These are phyloP conservation scores for Fusarium nodosum DNA, from an alignment of 2,329 filamentous ascomycete species.

Conservation along the genomic window DNA sequence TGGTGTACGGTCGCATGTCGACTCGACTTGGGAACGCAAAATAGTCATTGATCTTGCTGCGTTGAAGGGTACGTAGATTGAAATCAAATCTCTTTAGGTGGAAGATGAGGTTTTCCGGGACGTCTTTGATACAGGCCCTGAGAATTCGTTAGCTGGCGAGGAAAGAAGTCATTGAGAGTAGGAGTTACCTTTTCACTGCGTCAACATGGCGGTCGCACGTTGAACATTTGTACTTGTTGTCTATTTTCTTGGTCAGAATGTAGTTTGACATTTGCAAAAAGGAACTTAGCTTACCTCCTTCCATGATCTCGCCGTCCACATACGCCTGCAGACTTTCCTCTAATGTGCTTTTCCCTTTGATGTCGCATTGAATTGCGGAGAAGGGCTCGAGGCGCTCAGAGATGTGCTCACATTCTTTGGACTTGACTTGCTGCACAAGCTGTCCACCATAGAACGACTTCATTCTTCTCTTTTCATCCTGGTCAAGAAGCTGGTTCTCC, in stretches of 20 bases:
- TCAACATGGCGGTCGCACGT: slow-evolving; percentile 90
- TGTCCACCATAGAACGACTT: slow-evolving; percentile 91
- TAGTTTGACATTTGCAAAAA: background rate
- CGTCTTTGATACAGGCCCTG: slow-evolving; percentile 89
- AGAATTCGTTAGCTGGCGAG: slow-evolving; percentile 7
- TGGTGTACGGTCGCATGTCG: slow-evolving; percentile 90
- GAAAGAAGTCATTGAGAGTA: background rate
- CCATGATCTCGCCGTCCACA: slow-evolving; percentile 95
- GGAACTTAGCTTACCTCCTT: slow-evolving; percentile 72
- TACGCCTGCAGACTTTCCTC: slow-evolving; percentile 94
- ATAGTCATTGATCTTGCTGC: slow-evolving; percentile 95
- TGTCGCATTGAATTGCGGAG: slow-evolving; percentile 94
- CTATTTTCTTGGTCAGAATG: slow-evolving; percentile 57
- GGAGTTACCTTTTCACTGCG: slow-evolving; percentile 82
- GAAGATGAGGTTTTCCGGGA: slow-evolving; percentile 95
- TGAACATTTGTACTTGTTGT: slow-evolving; percentile 98
- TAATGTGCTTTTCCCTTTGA: slow-evolving; percentile 88
- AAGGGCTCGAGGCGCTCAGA: slow-evolving; percentile 92
- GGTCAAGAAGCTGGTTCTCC: slow-evolving; percentile 81
- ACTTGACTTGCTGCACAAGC: slow-evolving; percentile 94
- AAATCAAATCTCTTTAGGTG: slow-evolving; percentile 92
- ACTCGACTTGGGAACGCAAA: slow-evolving; percentile 89
- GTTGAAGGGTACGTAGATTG: slow-evolving; percentile 79
- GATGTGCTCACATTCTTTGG: slow-evolving; percentile 92
- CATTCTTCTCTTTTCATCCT: slow-evolving; percentile 78